Conservation (phyloP, 2,329 filamentous ascomycete genomes). For the Dactylella cylindrospora region DNA sequence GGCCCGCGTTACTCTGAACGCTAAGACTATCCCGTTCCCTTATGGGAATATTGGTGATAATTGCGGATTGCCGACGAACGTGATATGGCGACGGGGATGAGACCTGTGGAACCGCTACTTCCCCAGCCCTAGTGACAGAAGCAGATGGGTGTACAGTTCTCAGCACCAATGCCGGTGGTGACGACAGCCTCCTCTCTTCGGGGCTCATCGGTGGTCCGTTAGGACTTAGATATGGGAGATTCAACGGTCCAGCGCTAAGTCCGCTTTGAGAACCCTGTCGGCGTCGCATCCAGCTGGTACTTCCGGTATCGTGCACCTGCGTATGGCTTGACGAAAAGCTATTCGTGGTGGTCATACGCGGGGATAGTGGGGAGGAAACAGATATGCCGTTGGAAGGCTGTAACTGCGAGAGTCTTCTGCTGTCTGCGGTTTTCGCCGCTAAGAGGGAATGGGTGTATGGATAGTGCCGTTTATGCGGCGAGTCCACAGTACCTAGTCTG, state of each 20-base stretch:
- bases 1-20: constrained; percentile 24
- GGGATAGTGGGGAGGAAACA: constrained; percentile 20
- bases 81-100: constrained; percentile 28
- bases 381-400: background rate
- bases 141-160: constrained; percentile 23
- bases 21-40: constrained; percentile 35
- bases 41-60: constrained; percentile 25
- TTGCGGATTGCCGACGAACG: constrained; percentile 13
- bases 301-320: constrained; percentile 17
- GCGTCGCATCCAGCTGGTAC: constrained; percentile 22
- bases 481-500: constrained; percentile 40
- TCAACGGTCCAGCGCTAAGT: constrained; percentile 3
- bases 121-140: constrained; percentile 6
- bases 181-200: constrained; percentile 24
- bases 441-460: constrained; percentile 48
- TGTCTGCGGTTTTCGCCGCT: constrained; percentile 43
- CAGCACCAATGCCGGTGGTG: constrained; percentile 17
- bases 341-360: constrained; percentile 26
- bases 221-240: constrained; percentile 26
- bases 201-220: constrained; percentile 37
- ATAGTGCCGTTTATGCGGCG: constrained; percentile 48
- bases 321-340: constrained; percentile 25
- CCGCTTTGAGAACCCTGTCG: constrained; percentile 2
- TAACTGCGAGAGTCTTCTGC: background rate
- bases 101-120: constrained; percentile 30